phyloP scores from a whole-genome alignment of 2,329 filamentous ascomycete genomes.

The Magnaporthiopsis rhizophila region DNA sequence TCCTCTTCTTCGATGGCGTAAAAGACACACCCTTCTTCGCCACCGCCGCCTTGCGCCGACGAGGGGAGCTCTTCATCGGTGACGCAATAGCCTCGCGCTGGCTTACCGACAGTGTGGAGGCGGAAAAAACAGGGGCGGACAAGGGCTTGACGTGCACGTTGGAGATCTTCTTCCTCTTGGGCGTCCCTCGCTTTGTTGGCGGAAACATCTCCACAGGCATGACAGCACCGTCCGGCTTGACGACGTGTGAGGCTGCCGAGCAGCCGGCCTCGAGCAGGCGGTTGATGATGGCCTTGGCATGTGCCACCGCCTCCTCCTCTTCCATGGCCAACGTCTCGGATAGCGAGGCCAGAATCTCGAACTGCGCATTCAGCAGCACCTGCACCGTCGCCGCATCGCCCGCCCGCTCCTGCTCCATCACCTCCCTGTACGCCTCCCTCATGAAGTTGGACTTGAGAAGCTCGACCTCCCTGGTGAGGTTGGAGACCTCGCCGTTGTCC shows the following conservation, averaged over 20 bases:
- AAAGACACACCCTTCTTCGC: conserved; percentile 67
- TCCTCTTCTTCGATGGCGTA: conserved; percentile 67
- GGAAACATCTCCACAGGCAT: conserved; percentile 58
- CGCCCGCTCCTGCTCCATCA: conserved; percentile 76
- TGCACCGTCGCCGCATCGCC: conserved; percentile 74
- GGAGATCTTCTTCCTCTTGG: conserved; percentile 59
- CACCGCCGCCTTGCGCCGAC: conserved; percentile 60
- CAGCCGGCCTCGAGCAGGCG: conserved; percentile 72
- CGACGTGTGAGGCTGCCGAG: conserved; percentile 68
- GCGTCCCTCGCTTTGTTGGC: conserved; percentile 64
- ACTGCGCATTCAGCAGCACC: conserved; percentile 78
- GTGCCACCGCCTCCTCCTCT: conserved; percentile 72
- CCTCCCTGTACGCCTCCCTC: conserved; percentile 66
- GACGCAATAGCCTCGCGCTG: conserved; percentile 40
- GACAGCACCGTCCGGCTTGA: conserved; percentile 75
- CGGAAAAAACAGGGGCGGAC: conserved; percentile 33
- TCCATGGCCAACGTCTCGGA: conserved; percentile 74
- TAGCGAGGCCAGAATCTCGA: conserved; percentile 81
- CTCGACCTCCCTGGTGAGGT: conserved; percentile 73
- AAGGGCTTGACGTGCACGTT: conserved; percentile 34
- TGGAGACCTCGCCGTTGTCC: conserved; percentile 61
- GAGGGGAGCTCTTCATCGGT: conserved; percentile 71
- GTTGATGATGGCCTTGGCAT: conserved; percentile 68
- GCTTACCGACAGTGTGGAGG: conserved; percentile 17
- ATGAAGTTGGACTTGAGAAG: conserved; percentile 76